Evolutionary conservation across 1,284 basidiomycete species (phyloP), one percentile per base, ranked within the genome.

Genomic region (Apiotrichum sp.): DNA sequence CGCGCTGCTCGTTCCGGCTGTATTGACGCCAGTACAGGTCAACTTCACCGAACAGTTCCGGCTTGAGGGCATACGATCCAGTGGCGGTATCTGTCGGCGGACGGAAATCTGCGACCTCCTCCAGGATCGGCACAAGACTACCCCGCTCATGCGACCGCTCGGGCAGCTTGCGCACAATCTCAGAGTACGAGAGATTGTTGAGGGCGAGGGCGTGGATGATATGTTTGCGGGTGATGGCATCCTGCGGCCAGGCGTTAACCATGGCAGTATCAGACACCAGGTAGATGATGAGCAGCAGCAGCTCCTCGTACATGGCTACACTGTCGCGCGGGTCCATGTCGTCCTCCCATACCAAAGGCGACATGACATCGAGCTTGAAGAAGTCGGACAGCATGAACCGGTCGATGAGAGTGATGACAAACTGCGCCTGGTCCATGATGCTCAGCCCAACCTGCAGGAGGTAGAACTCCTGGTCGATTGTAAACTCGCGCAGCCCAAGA

Each of bases 21-120:
- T 96, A 98, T 70, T 98, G 93, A 71, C 87, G 90, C 80, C 95
- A 98, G 79, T 93, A 96, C 0, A 93, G 93, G 67, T 98, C 89
- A 61, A 98, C 87, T 63, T 97, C 88, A 61, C 86, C 86, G 70
- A 84, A 93, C 33, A 80, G 81, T 65, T 89, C 89, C 35, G 91
- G 84, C 68, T 86, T 88, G 57, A 98, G 82, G 65, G 93, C 86
- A 77, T 97, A 98, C 39, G 85, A 80, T 1, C 96, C 96, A 1
- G 82, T 82, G 64, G 96, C 92, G 2, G 84, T 80, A 41, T 74
- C 72, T 8, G 74, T 73, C 0, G 93, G 93, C 0, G 86, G 79
- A 43, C 85, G 84, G 81, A 95, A 96, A 62, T 82, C 84, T 4
- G 93, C 86, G 4, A 98, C 88, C 51, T 87, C 82, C 41, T 79